Base-by-base conservation (phyloP, 108 stramenopile species). In the Epithemia pelagica region DNA sequence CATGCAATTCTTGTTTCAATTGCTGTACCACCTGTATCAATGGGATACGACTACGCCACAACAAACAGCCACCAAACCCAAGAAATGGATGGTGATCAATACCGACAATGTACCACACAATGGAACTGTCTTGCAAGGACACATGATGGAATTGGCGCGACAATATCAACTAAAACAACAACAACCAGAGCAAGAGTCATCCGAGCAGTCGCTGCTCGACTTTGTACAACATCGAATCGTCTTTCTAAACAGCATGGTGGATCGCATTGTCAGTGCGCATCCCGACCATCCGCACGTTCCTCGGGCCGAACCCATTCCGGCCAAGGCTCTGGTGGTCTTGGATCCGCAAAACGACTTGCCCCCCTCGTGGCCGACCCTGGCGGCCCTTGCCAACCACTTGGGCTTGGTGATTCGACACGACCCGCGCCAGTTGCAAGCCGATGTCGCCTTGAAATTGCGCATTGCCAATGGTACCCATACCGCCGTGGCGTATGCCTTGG, bases 401-500 rank as follows among this genome's bases (percentile, higher is more conserved):
- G 22, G 33, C 52, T 75, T 86, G 0, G 68, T 82, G 19, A 59
- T 80, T 37, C 69, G 81, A 21, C 53, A 68, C 3, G 62, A 60
- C n/a, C 19, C 58, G 23, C 65, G 70, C 19, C 73, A 90, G 63
- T 66, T 95, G 33, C 70, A 87, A 32, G 57, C 58, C 1, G 95
- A 96, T 62, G 84, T 94, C 66, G 78, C 81, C 24, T 72, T 92
- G 28, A 96, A 96, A 72, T 78, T 96, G 22, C 79, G 89, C 26
- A 73, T 96, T 29, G 93, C 96, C 64, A 96, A 96, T 75, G 91
- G 86, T 0, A 96, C 90, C 26, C 96, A 96, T 73, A 95, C 93
- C 1, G 93, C 96, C 0, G 69, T 87, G 30, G 93, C 93, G 10
- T 89, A 96, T 73, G 55, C 71, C 28, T 69, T 96, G 86, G 89